Evolutionary conservation across 257 asterid genomes (phyloP).

Genomic region (Agastache rugosa): DNA sequence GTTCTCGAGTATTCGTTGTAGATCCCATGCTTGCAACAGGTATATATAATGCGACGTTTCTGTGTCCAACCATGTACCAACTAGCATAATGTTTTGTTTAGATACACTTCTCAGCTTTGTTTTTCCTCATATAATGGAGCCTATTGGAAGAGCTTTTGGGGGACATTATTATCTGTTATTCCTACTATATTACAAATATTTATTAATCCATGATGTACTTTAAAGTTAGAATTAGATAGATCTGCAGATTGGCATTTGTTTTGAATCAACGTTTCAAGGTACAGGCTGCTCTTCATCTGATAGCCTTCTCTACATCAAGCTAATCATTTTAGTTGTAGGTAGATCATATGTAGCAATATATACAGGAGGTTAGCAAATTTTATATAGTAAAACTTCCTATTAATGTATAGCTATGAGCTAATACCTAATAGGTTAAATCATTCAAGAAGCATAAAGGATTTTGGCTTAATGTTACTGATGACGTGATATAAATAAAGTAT

Average conservation of each 20-base stretch:
- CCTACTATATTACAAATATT: neutral
- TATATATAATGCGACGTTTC: slow-evolving; percentile 29
- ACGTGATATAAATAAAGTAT: neutral
- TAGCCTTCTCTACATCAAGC: slow-evolving; percentile 9
- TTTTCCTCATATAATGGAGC: neutral
- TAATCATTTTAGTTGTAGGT: neutral
- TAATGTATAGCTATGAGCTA: neutral
- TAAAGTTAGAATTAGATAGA: neutral
- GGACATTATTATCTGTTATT: neutral
- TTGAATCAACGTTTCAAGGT: too few relatives aligned
- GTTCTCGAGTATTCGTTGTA: slow-evolving; percentile 77
- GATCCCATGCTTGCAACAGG: slow-evolving; percentile 99
- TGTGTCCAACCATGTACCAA: neutral
- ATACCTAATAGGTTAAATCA: neutral
- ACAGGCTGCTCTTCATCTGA: neutral
- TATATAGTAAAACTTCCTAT: neutral
- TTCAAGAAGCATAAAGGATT: neutral
- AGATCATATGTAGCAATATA: neutral
- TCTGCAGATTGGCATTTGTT: slow-evolving; percentile 12
- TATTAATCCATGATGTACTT: neutral
- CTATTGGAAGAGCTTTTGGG: neutral
- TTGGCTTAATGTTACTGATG: neutral
- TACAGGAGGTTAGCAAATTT: neutral
- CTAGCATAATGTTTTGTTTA: neutral
- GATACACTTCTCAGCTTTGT: neutral